Conservation (phyloP, 2,329 filamentous ascomycete genomes). For the Aschersonia sp. region DNA sequence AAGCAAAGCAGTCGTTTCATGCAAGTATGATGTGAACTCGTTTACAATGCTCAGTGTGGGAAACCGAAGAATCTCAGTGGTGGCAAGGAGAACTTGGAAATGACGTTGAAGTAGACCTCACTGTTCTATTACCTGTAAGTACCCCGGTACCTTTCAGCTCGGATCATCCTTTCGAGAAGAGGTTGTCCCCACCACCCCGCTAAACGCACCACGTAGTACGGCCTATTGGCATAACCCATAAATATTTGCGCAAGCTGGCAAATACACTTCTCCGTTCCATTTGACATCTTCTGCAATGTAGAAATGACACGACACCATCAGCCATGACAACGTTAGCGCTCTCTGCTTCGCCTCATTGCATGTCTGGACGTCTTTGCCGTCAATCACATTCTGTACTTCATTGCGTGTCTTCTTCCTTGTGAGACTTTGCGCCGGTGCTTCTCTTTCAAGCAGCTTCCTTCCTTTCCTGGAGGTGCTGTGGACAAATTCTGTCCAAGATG, state of each 20-base stretch:
- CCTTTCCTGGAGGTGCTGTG: constrained; percentile 1
- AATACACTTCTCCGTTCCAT: constrained; percentile 1
- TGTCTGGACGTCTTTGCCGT: constrained; percentile 9
- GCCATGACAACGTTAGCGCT: constrained; percentile 13
- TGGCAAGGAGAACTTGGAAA: no score
- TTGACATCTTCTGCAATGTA: neutral
- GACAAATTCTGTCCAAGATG: constrained; percentile 14
- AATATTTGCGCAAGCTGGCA: constrained; percentile 1
- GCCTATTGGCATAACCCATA: constrained; percentile 7
- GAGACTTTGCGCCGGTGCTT: constrained; percentile 1
- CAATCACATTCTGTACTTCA: neutral
- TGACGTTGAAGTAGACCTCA: no score
- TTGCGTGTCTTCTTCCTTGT: constrained; percentile 4
- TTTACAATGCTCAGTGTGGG: no score
- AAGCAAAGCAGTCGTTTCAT: no score
- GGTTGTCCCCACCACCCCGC: constrained; percentile 2
- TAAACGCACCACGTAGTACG: constrained; percentile 3
- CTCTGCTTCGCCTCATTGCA: constrained; percentile 11
- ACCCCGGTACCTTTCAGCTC: no score
- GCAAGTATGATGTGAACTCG: no score
- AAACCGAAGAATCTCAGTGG: no score
- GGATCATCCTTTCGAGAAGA: no score
- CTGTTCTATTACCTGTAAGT: no score
- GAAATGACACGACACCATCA: constrained; percentile 20
- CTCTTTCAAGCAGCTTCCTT: neutral